phyloP scores from a whole-genome alignment of 257 asterid genomes.

The Echium plantagineum region DNA sequence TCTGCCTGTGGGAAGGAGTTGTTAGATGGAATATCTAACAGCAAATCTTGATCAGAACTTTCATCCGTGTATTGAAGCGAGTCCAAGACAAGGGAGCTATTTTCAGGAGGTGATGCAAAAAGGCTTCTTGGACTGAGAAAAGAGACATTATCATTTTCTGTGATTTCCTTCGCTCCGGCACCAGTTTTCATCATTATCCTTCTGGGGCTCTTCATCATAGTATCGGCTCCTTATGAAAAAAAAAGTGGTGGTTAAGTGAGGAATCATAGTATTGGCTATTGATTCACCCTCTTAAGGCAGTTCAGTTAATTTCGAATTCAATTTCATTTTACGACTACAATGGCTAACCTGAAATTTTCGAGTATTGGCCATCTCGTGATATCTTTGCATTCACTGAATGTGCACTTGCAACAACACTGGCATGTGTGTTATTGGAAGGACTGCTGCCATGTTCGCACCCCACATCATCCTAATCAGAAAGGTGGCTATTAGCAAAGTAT shows the following conservation, averaged over 20 bases:
- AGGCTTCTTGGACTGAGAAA: conserved; percentile 41
- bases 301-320: neutral
- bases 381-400: conserved; percentile 31
- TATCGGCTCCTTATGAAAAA: conserved; percentile 37
- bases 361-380: conserved; percentile 38
- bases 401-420: conserved; percentile 24
- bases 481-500: conserved; percentile 3
- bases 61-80: conserved; percentile 31
- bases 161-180: conserved; percentile 33
- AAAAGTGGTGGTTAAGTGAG: neutral
- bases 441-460: conserved; percentile 27
- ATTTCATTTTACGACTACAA: neutral
- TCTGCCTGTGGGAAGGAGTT: conserved; percentile 69
- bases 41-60: conserved; percentile 50
- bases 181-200: conserved; percentile 25
- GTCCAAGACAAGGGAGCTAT: conserved; percentile 39
- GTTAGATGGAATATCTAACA: conserved; percentile 56
- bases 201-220: conserved; percentile 43
- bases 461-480: conserved; percentile 32
- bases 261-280: too few relatives aligned
- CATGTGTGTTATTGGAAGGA: conserved; percentile 29
- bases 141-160: conserved; percentile 25
- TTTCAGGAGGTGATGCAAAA: conserved; percentile 38
- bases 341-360: conserved; percentile 37
- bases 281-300: neutral